phyloP scores from a whole-genome alignment of 257 asterid species.

The Datura wrightii region DNA sequence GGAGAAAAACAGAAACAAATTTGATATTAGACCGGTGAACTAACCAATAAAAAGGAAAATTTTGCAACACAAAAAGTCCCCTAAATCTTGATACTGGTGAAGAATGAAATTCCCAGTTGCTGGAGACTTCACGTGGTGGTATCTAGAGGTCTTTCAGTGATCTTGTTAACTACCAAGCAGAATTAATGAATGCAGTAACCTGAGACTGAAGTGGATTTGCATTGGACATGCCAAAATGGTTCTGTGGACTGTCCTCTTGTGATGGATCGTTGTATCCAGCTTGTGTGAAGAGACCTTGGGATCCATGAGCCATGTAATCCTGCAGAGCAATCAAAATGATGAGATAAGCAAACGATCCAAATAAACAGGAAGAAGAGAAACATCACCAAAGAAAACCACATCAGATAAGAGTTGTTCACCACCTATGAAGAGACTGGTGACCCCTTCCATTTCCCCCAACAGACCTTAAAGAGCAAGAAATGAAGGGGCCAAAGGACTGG shows the following conservation, averaged over 20 bases:
- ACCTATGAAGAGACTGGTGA: neutral
- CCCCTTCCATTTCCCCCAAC: neutral
- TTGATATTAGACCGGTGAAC: neutral
- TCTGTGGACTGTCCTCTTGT: conserved; percentile 84
- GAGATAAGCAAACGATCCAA: neutral
- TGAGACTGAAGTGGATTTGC: conserved; percentile 81
- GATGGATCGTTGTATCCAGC: conserved; percentile 82
- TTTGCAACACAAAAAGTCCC: neutral
- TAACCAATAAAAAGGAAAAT: conserved; percentile 1
- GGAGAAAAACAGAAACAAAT: conserved; percentile 36
- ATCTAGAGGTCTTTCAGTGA: neutral
- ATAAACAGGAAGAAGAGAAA: conserved; percentile 22
- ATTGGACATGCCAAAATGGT: conserved; percentile 68
- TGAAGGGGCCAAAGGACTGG: conserved; percentile 28
- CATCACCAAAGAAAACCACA: neutral
- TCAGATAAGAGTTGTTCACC: neutral
- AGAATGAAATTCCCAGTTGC: conserved; percentile 12
- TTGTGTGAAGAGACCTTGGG: conserved; percentile 92
- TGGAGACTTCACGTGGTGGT: neutral
- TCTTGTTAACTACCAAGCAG: neutral
- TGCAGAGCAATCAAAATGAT: conserved; percentile 37
- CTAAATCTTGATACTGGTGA: neutral
- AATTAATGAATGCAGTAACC: conserved; percentile 45
- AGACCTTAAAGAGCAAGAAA: conserved; percentile 1
- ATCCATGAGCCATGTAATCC: conserved; percentile 95